phyloP scores from a whole-genome alignment of 2,329 filamentous ascomycete species.

The Bipolaris bicolor region DNA sequence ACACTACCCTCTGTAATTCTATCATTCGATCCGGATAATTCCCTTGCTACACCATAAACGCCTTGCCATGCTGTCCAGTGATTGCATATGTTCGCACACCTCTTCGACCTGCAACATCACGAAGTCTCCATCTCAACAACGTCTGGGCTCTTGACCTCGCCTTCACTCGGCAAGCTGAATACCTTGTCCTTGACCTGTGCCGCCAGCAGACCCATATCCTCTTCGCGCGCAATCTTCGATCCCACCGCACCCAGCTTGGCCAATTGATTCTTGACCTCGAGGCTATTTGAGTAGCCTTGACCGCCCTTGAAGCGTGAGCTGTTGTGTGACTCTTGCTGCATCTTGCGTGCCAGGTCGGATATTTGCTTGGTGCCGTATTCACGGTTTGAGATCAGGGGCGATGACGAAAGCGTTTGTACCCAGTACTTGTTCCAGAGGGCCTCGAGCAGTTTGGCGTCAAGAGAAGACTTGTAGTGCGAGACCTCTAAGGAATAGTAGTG shows the following conservation, averaged over 20 bases:
- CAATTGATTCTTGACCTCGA: constrained; percentile 50
- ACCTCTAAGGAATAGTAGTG: constrained; percentile 92
- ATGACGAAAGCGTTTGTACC: constrained; percentile 94
- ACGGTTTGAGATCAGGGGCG: constrained; percentile 86
- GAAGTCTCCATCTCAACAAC: constrained; percentile 43
- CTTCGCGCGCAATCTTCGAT: constrained; percentile 66
- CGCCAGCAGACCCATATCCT: constrained; percentile 67
- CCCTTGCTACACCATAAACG: constrained; percentile 9
- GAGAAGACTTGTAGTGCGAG: constrained; percentile 90
- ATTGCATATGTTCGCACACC: neutral
- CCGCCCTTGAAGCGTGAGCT: constrained; percentile 43
- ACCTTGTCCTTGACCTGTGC: constrained; percentile 68
- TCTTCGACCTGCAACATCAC: neutral
- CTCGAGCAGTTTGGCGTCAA: constrained; percentile 86
- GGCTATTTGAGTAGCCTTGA: constrained; percentile 7
- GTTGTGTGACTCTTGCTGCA: constrained; percentile 66
- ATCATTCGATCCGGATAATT: constrained; percentile 2
- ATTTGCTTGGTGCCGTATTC: constrained; percentile 95
- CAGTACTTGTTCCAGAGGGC: constrained; percentile 99
- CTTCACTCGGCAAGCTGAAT: constrained; percentile 50
- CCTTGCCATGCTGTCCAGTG: constrained; percentile 12
- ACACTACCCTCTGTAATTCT: neutral
- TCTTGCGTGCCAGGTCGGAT: constrained; percentile 82
- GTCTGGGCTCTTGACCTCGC: constrained; percentile 23
- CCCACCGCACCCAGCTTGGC: constrained; percentile 67